phyloP scores from a whole-genome alignment of 805 yeast species.

The Kregervanrija pseudodelftensis region DNA sequence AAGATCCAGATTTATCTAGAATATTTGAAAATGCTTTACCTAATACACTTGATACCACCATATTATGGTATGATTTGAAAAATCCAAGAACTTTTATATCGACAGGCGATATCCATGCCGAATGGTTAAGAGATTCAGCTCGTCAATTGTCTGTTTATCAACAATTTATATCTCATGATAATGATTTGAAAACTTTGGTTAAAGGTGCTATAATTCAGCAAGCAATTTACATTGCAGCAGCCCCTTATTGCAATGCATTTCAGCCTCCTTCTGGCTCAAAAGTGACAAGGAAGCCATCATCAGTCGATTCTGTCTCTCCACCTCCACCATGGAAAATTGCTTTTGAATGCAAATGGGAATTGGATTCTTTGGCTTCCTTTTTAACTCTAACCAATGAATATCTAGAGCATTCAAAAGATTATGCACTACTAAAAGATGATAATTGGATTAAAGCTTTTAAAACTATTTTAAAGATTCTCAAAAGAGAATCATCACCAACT shows the following conservation, averaged over 20 bases:
- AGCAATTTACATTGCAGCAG: slow-evolving; percentile 48
- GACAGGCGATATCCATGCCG: slow-evolving; percentile 91
- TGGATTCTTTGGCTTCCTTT: slow-evolving; percentile 81
- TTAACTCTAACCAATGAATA: slow-evolving; percentile 69
- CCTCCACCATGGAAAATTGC: slow-evolving; percentile 62
- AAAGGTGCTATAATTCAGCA: slow-evolving; percentile 80
- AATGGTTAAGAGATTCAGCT: slow-evolving; percentile 86
- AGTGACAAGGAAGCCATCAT: slow-evolving; percentile 42
- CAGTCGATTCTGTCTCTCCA: slow-evolving; percentile 63
- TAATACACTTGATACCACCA: slow-evolving; percentile 82
- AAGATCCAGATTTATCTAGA: slow-evolving; percentile 62
- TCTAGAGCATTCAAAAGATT: slow-evolving; percentile 46
- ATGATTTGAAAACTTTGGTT: slow-evolving; percentile 41
- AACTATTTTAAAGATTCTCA: slow-evolving; percentile 43
- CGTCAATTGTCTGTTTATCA: slow-evolving; percentile 75
- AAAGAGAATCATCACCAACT: slow-evolving; percentile 56
- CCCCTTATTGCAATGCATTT: slow-evolving; percentile 88
- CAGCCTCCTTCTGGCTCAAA: slow-evolving; percentile 65
- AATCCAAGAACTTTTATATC: slow-evolving; percentile 66
- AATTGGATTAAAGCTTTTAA: slow-evolving; percentile 56
- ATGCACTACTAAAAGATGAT: slow-evolving; percentile 36
- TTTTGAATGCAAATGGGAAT: slow-evolving; percentile 85
- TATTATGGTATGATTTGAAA: slow-evolving; percentile 52
- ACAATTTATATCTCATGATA: slow-evolving; percentile 48
- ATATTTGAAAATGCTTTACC: slow-evolving; percentile 80